phyloP scores from a whole-genome alignment of 1,284 basidiomycete genomes.

The Afroboletus lepidellus region DNA sequence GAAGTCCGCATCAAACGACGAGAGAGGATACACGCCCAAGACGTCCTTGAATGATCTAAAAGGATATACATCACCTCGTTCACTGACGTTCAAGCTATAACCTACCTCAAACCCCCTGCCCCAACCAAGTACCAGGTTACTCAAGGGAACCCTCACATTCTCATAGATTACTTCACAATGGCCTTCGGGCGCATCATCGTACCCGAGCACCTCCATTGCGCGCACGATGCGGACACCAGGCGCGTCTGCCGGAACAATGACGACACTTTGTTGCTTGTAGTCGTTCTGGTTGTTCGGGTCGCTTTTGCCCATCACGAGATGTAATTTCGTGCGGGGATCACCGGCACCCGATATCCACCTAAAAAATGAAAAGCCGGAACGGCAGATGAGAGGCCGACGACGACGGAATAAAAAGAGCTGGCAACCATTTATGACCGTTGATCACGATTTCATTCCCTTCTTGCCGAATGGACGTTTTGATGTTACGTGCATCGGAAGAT shows the following conservation, averaged over 20 bases:
- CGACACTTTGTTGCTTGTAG: conserved; percentile 89
- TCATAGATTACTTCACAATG: conserved; percentile 96
- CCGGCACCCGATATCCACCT: conserved; percentile 98
- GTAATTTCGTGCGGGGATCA: conserved; percentile 86
- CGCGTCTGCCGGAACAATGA: conserved; percentile 86
- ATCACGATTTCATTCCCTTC: conserved; percentile 91
- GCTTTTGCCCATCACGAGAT: conserved; percentile 93
- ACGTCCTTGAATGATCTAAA: conserved; percentile 92
- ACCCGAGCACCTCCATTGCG: conserved; percentile 91
- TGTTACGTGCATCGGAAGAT: conserved; percentile 96
- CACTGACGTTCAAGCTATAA: neutral
- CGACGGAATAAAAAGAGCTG: neutral
- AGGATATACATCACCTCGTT: neutral
- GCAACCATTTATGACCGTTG: conserved; percentile 94
- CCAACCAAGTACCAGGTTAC: conserved; percentile 88
- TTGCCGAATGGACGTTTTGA: conserved; percentile 82
- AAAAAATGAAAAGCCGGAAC: conserved; percentile 3
- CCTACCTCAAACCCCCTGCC: conserved; percentile 86
- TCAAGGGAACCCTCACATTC: conserved; percentile 85
- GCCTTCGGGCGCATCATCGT: conserved; percentile 93
- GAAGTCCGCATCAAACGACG: neutral
- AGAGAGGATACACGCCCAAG: conserved; percentile 64
- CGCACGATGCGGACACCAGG: conserved; percentile 89
- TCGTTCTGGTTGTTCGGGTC: conserved; percentile 70
- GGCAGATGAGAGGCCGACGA: conserved; percentile 11